Conservation (phyloP, 2,329 filamentous ascomycete species). For the Cladophialophora bantiana region DNA sequence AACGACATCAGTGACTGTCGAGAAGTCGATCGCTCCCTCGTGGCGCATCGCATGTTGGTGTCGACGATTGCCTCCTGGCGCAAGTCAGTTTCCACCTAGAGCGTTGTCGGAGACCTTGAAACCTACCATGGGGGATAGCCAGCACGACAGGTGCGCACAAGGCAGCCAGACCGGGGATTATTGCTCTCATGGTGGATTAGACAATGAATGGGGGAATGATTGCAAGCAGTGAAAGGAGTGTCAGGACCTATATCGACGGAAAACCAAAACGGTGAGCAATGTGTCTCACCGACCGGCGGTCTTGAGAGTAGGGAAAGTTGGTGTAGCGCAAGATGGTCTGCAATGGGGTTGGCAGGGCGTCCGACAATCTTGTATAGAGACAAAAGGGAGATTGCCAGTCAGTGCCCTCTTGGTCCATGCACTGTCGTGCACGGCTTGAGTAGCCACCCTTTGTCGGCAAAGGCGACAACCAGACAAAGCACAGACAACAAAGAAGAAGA, state of each 20-base stretch:
- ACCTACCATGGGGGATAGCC: constrained; percentile 38
- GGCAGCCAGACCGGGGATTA: constrained; percentile 24
- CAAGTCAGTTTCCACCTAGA: constrained; percentile 18
- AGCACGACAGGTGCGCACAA: constrained; percentile 29
- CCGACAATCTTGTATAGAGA: constrained; percentile 21
- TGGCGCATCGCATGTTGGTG: constrained; percentile 30
- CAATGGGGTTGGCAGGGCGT: constrained; percentile 1
- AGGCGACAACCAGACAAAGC: constrained; percentile 34
- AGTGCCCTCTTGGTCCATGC: constrained; percentile 31
- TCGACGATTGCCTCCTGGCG: constrained; percentile 27
- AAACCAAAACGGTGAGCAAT: constrained; percentile 27
- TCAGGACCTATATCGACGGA: constrained; percentile 26
- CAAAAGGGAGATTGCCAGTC: constrained; percentile 33
- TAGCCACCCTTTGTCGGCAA: constrained; percentile 34
- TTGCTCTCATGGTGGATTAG: constrained; percentile 28
- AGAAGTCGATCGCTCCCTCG: constrained; percentile 22
- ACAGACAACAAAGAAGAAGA: constrained; percentile 24
- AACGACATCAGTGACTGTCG: constrained; percentile 32
- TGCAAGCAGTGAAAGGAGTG: constrained; percentile 28
- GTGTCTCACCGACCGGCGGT: constrained; percentile 28
- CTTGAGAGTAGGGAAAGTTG: constrained; percentile 9
- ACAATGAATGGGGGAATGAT: constrained; percentile 15
- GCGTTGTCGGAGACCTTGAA: neutral
- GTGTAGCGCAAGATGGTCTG: constrained; percentile 26
- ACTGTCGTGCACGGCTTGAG: constrained; percentile 25